Evolutionary conservation across 2,329 filamentous ascomycete genomes (phyloP), one percentile per base, ranked within the genome.

Genomic region (Fusarium siculi): DNA sequence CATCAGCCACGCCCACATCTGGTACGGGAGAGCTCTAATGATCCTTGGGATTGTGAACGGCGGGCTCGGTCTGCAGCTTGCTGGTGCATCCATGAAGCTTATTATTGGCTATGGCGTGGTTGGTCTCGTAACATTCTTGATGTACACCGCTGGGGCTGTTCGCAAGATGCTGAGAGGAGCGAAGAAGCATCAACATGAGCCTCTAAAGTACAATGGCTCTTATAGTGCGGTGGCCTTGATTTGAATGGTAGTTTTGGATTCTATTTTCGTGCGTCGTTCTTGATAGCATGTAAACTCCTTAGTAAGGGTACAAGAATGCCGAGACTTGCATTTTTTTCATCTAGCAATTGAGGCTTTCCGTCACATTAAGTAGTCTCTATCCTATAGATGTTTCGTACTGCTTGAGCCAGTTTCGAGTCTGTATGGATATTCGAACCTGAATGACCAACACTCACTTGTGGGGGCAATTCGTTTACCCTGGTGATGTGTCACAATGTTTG

Each of bases 31-130:
- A 9, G 74, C 81, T 4, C 77, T 91, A 28, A 87, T 92, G 72
- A 60, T 87, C 16, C 75, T 91, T 12, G 90, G 88, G 25, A 82
- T 91, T 50, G 78, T 91, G 68, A 92, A 92, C 74, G 90, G 90
- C 50, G 90, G 90, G 0, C 79, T 92, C 3, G 90, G 90, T 4
- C 79, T 92, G 28, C 68, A 85, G 68, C 81, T 90, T 9, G 82
- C 86, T 2, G 69, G 73, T 9, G 84, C 85, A 7, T 43, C 50
- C 2, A n/a, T 30, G 15, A 32, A 53, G 4, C 7, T 39, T 9
- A 57, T 52, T n/a, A 39, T 37, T 2, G 50, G 23, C 5, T 66
- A 66, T 52, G 4, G 32, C 15, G 32, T 57, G 11, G 11, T 66
- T 23, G 50, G 44, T 25, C 7, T 39, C 21, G 16, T 52, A 1